Conservation (phyloP, 441 rosid species). For the Syzygium malaccense region DNA sequence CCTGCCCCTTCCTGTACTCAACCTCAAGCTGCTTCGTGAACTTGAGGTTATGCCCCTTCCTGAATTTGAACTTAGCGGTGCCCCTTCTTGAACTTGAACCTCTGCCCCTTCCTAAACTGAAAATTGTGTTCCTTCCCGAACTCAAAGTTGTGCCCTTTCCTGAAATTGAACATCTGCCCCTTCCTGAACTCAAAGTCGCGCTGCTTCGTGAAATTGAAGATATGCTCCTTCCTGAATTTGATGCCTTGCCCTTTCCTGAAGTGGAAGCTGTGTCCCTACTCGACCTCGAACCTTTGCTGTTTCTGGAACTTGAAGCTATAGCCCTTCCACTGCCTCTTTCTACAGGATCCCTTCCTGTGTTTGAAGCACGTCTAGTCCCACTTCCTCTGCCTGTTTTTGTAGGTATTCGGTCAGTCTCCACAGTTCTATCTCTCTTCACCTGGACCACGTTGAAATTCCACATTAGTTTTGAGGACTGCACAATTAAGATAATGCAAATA, state of each 20-base stretch:
- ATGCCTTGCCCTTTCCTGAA: not conserved
- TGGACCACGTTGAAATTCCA: not conserved
- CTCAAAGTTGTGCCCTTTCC: not conserved
- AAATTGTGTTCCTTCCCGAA: not conserved
- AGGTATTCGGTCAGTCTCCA: not conserved
- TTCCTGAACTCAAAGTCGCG: not conserved
- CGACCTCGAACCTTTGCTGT: not conserved
- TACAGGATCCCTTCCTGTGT: rapidly evolving
- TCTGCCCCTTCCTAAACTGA: not conserved
- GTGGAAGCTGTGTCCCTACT: rapidly evolving
- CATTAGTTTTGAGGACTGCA: not conserved
- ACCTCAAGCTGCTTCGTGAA: not conserved
- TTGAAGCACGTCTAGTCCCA: not conserved
- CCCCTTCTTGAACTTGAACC: not conserved
- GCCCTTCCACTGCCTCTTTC: not conserved
- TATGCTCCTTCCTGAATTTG: not conserved
- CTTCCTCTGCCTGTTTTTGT: not conserved
- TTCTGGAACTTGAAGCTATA: not conserved
- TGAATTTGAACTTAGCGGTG: not conserved
- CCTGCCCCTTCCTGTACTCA: not conserved
- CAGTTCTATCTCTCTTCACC: not conserved
- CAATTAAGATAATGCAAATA: not conserved
- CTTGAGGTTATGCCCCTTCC: rapidly evolving
- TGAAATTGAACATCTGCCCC: not conserved
- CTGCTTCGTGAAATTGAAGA: not conserved